Evolutionary conservation across 345 rosid species (phyloP), one percentile per base, ranked within the genome.

Genomic region (Pistacia vera): DNA sequence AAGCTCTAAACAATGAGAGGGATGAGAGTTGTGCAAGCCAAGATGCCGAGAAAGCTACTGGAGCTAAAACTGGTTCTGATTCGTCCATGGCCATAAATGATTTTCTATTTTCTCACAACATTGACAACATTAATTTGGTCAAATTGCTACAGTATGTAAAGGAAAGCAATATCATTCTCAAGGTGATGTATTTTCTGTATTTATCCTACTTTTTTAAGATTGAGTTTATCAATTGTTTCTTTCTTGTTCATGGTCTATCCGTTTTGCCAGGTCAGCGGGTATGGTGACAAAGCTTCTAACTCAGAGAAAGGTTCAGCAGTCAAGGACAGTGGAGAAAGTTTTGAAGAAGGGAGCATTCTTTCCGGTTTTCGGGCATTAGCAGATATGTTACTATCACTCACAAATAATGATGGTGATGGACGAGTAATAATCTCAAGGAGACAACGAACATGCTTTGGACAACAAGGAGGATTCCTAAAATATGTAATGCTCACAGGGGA

Each of bases 401-500:
- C 94, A 80, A 88, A 93, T 79, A 88, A 82, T 73, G 84, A 95
- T 64, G 90, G 98, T 35, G 98, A 93, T 88, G 99, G 98, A 73
- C 83, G 93, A 76, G 84, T 95, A 73, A 90, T 95, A 85, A 88
- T 95, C 79, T 93, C 99, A 52, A 90, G 79, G 82, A 72, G 80
- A 63, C 85, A 77, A 80, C 56, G 84, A 58, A 69, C 84, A 52
- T 63, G 74, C 85, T 75, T 83, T 41, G 91, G 85, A 75, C 81
- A 71, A 75, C 85, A 80, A 70, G 96, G 80, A 70, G 93, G 93
- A 74, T 87, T 68, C 81, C 70, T 95, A 36, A 93, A 95, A 85
- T 95, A 89, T 84, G 92, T 93, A 59, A 95, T 91, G 99, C 91
- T 93, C 71, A 88, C 97, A 4, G 99, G 96, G 64, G 90, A 91